These are phyloP conservation scores for cucumber (Cucumis sativus) DNA, from an alignment of 306 rosid species.

Conservation along the genomic window DNA sequence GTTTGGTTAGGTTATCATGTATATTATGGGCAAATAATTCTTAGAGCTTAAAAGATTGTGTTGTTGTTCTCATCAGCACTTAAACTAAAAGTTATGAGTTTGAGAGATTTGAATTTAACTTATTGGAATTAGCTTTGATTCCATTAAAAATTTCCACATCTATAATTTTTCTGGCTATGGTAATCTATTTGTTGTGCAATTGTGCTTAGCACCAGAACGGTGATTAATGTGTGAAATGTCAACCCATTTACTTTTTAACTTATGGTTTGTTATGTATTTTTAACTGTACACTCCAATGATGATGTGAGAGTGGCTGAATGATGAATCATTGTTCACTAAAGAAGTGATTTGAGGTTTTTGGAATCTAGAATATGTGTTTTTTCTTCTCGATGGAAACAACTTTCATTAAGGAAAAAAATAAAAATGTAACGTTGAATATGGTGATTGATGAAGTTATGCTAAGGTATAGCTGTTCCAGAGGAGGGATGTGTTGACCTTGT, in stretches of 20 bases:
- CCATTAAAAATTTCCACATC: not conserved
- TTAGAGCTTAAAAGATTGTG: not conserved
- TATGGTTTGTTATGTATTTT: not conserved
- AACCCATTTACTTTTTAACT: not conserved
- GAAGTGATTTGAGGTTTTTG: not conserved
- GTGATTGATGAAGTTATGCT: not conserved
- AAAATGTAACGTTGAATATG: not conserved
- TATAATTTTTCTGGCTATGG: not conserved
- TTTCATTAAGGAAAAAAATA: too few species aligned
- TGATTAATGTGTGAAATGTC: not conserved
- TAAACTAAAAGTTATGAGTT: not conserved
- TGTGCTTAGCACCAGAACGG: not conserved
- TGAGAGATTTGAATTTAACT: not conserved
- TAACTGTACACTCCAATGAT: not conserved
- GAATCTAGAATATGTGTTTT: not conserved
- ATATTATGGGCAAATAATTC: not conserved
- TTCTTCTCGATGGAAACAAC: too few species aligned
- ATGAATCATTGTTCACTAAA: not conserved
- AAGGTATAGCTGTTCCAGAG: not conserved
- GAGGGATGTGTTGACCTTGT: not conserved
- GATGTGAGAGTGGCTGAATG: not conserved
- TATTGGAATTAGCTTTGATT: not conserved
- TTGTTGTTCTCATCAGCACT: not conserved
- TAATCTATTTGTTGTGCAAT: not conserved
- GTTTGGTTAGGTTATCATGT: not conserved